These are phyloP conservation scores for Phascolomyces articulosus DNA, from an alignment of 371 early-diverging fungal genomes.

Conservation along the genomic window DNA sequence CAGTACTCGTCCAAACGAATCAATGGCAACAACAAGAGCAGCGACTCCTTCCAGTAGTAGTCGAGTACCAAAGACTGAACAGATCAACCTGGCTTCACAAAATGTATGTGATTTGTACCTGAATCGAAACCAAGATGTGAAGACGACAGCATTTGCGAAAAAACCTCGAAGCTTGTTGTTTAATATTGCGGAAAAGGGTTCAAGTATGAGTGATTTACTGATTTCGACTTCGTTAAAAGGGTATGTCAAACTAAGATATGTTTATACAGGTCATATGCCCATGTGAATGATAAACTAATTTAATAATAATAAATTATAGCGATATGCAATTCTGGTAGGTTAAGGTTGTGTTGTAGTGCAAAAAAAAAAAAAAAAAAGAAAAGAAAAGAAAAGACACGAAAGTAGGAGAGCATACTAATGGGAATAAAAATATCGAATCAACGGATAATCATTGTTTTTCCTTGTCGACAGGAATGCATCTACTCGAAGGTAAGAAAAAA, in stretches of 20 bases:
- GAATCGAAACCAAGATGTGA: slow-evolving; percentile 13
- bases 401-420: background rate
- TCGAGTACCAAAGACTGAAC: background rate
- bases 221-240: slow-evolving; percentile 36
- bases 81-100: slow-evolving; percentile 7
- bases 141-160: slow-evolving; percentile 10
- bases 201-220: slow-evolving; percentile 28
- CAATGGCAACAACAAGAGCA: background rate
- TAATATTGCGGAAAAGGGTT: slow-evolving; percentile 20
- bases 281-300: too few relatives aligned
- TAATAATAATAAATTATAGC: slow-evolving; percentile 5
- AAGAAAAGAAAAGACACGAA: background rate
- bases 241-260: background rate
- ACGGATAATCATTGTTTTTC: background rate
- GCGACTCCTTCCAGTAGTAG: background rate
- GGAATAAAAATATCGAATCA: too few relatives aligned
- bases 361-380: too few relatives aligned
- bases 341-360: too few relatives aligned
- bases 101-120: slow-evolving; percentile 20
- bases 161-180: slow-evolving; percentile 40
- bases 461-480: slow-evolving; percentile 18
- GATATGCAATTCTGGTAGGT: slow-evolving; percentile 42
- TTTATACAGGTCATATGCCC: too few relatives aligned
- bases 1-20: background rate
- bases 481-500: slow-evolving; percentile 13